Evolutionary conservation across 371 early-diverging fungal species (phyloP), one percentile per base, ranked within the genome.

Genomic region (Zopfochytrium polystomum): DNA sequence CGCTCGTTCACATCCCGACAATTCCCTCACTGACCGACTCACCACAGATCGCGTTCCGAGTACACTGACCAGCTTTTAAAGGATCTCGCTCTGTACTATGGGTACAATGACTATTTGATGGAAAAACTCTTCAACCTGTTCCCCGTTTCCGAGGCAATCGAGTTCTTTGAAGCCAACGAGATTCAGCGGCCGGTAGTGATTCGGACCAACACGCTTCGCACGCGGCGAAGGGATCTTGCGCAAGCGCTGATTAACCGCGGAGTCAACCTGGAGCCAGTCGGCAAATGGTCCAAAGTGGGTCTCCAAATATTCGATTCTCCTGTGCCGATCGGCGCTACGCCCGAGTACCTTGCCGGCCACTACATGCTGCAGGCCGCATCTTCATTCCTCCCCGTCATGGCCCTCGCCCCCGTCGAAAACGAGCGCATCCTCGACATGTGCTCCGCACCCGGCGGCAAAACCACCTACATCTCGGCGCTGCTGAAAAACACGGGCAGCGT

Each of bases 331-430:
- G 86, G 89, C 75, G 99, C 99, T 2, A 99, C 99, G 0, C 99
- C 99, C 58, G 99, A 99, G 76, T 99, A 99, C 70, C 85, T 99
- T 59, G 94, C 96, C n/a, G 99, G 99, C n/a, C 91, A 95, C 65
- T 99, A 99, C 70, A 96, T 96, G 88, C 87, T 99, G 45, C 99
- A 99, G 75, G 92, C 98, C 0, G 99, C 99, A 4, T 88, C 95
- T 13, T 98, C 98, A 1, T 94, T 99, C 78, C 79, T 99, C 62
- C 98, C 99, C 22, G 99, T 98, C 30, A 89, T 99, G 83, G 90
- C 98, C 0, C 78, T 99, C 26, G 95, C 92, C 13, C 96, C 96
- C 35, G 89, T 91, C 72, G 92, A 91, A 54, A 82, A 91, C 65
- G 95, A 97, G 64, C 84, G 88, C 52, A 86, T 98, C n/a, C 80